These are phyloP conservation scores for Apophysomyces elegans DNA, from an alignment of 371 early-diverging fungal genomes.

Conservation along the genomic window DNA sequence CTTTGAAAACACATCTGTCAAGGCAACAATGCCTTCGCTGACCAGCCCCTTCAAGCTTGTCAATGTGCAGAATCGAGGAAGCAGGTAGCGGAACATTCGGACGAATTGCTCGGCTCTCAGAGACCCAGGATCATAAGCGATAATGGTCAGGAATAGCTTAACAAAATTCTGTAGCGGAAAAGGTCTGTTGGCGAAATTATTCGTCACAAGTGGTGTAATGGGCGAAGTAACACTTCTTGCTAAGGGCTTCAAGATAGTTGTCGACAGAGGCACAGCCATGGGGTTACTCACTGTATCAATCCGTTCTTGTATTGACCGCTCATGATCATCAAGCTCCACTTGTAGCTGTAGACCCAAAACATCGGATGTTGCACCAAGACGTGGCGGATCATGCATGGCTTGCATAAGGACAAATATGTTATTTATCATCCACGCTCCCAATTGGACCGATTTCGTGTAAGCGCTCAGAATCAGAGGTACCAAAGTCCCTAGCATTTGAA, in stretches of 20 bases:
- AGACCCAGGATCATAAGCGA: constrained; percentile 70
- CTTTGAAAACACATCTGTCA: constrained; percentile 58
- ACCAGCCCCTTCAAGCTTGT: constrained; percentile 39
- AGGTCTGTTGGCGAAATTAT: constrained; percentile 38
- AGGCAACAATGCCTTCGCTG: constrained; percentile 57
- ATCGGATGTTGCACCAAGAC: constrained; percentile 46
- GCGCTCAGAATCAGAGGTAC: constrained; percentile 61
- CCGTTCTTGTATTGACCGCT: constrained; percentile 47
- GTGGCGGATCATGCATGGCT: constrained; percentile 46
- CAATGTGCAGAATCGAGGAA: constrained; percentile 48
- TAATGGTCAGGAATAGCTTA: constrained; percentile 67
- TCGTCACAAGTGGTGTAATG: constrained; percentile 35
- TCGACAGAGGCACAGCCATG: constrained; percentile 40
- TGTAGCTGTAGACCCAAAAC: constrained; percentile 52
- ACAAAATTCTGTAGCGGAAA: constrained; percentile 61
- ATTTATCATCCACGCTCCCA: constrained; percentile 52
- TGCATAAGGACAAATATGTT: constrained; percentile 49
- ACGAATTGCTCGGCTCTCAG: constrained; percentile 72
- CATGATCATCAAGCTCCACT: constrained; percentile 54
- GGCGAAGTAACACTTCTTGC: constrained; percentile 42
- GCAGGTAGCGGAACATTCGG: constrained; percentile 48
- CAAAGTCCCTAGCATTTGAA: constrained; percentile 68
- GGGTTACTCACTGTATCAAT: constrained; percentile 51
- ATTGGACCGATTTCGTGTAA: constrained; percentile 31
- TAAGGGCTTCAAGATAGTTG: constrained; percentile 46